Conservation (phyloP, 176 grass and related monocot genomes). For the Paspalum vaginatum region DNA sequence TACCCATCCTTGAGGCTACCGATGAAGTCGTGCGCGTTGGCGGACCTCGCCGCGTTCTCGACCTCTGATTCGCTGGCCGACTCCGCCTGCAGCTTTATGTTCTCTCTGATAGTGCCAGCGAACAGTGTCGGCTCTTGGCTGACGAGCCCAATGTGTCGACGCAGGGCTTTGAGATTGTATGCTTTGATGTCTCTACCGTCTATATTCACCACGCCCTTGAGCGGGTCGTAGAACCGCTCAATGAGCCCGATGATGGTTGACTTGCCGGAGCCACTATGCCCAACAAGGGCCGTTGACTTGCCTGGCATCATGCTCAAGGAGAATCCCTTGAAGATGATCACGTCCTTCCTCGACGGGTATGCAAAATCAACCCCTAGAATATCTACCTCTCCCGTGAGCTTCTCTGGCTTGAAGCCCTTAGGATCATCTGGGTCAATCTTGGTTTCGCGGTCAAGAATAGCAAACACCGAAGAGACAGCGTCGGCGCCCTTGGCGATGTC, state of each 20-base stretch:
- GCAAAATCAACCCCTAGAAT: conserved; percentile 67
- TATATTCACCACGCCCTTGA: conserved; percentile 59
- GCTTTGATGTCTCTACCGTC: conserved; percentile 63
- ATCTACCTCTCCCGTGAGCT: conserved; percentile 63
- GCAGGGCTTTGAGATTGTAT: conserved; percentile 63
- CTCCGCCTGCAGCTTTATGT: conserved; percentile 59
- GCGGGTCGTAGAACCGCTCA: conserved; percentile 82
- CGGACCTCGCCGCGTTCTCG: conserved; percentile 62
- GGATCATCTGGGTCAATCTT: conserved; percentile 63
- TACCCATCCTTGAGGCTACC: conserved; percentile 62
- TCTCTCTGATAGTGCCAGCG: conserved; percentile 66
- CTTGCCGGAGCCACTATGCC: conserved; percentile 87
- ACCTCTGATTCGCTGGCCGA: conserved; percentile 57
- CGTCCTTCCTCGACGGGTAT: conserved; percentile 69
- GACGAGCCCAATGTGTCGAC: conserved; percentile 69
- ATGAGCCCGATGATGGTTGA: conserved; percentile 85
- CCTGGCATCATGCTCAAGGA: conserved; percentile 68
- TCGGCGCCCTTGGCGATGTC: conserved; percentile 86
- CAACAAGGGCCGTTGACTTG: conserved; percentile 78
- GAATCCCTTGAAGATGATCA: conserved; percentile 76
- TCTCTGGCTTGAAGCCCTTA: conserved; percentile 53
- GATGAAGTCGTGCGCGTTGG: conserved; percentile 79
- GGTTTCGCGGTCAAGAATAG: conserved; percentile 66
- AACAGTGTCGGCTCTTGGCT: conserved; percentile 90
- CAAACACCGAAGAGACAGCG: conserved; percentile 73